A percentile compares a stretch with the other conserved stretches of the same genome.
Conservation (phyloP, 2,329 filamentous ascomycete genomes). For the Amauroascus niger region DNA sequence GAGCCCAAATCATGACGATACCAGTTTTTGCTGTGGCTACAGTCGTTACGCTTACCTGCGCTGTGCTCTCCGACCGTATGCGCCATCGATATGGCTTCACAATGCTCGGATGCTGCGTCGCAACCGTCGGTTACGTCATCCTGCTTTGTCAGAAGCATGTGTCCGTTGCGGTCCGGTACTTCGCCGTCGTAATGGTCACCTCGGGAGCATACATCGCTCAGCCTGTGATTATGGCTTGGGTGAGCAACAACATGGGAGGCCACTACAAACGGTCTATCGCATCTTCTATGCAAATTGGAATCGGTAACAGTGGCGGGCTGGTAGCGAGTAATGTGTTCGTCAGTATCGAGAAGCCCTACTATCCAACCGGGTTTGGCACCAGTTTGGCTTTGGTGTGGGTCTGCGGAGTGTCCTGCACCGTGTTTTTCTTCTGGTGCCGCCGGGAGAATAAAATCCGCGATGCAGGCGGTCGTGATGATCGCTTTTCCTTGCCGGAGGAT, state of each 20-base stretch:
- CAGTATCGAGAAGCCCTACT: slow-evolving; percentile 23
- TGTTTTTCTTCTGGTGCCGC: slow-evolving; percentile 27
- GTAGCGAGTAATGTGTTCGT: slow-evolving; percentile 30
- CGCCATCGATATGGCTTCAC: slow-evolving; percentile 48
- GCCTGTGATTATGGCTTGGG: slow-evolving; percentile 48
- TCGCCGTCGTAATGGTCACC: slow-evolving; percentile 47
- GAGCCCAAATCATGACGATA: slow-evolving; percentile 42
- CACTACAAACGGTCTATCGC: slow-evolving; percentile 50
- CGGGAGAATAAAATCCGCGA: slow-evolving; percentile 32
- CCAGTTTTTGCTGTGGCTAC: slow-evolving; percentile 56
- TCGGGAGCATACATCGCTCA: slow-evolving; percentile 47
- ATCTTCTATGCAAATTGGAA: slow-evolving; percentile 43
- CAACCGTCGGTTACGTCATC: slow-evolving; percentile 48
- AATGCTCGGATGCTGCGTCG: slow-evolving; percentile 42
- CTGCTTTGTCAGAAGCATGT: slow-evolving; percentile 43
- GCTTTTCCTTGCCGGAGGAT: slow-evolving; percentile 27
- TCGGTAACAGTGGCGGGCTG: slow-evolving; percentile 29
- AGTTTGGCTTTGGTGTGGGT: slow-evolving; percentile 30
- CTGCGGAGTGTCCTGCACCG: slow-evolving; percentile 24
- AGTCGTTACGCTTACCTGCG: slow-evolving; percentile 44
- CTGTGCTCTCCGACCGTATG: slow-evolving; percentile 43
- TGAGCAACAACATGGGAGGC: slow-evolving; percentile 48
- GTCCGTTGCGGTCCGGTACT: slow-evolving; percentile 44
- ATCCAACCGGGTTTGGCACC: slow-evolving; percentile 23
- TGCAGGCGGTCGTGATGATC: slow-evolving; percentile 29